Conservation (phyloP, 2,329 filamentous ascomycete genomes). For the Neoarthrinium moseri region DNA sequence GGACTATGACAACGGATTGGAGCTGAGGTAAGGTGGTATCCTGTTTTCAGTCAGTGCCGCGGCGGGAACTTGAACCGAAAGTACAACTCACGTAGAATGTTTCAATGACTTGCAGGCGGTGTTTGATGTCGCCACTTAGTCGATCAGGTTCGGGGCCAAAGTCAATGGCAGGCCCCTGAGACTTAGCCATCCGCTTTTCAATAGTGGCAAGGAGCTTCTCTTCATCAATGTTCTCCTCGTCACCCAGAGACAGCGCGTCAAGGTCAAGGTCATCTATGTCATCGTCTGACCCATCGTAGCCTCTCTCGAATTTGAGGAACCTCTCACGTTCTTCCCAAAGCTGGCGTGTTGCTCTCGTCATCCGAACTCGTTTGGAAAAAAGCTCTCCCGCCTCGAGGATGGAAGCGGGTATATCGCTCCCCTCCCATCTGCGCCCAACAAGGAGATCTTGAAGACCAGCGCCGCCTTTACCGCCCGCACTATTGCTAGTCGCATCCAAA, state of each 20-base stretch:
- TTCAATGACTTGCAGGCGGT: slow-evolving; percentile 75
- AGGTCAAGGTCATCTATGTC: slow-evolving; percentile 39
- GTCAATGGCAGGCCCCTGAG: slow-evolving; percentile 39
- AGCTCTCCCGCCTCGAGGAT: slow-evolving; percentile 93
- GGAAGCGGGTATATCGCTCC: slow-evolving; percentile 89
- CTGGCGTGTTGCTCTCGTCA: slow-evolving; percentile 87
- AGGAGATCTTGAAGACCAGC: slow-evolving; percentile 77
- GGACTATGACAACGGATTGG: slow-evolving; percentile 89
- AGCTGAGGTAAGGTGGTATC: slow-evolving; percentile 76
- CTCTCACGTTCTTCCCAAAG: slow-evolving; percentile 91
- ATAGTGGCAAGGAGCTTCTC: slow-evolving; percentile 38
- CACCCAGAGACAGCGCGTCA: slow-evolving; percentile 25
- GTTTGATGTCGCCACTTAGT: slow-evolving; percentile 55
- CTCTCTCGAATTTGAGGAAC: slow-evolving; percentile 89
- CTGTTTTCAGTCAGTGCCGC: slow-evolving; percentile 43
- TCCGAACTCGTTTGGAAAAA: slow-evolving; percentile 85
- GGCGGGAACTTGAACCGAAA: not conserved
- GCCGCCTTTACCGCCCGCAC: slow-evolving; percentile 82
- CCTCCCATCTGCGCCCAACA: slow-evolving; percentile 85
- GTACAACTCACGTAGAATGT: slow-evolving; percentile 72
- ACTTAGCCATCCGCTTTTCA: slow-evolving; percentile 40
- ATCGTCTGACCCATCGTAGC: slow-evolving; percentile 66
- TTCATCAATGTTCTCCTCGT: slow-evolving; percentile 30
- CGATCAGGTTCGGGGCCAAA: slow-evolving; percentile 48
- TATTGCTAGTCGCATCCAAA: slow-evolving; percentile 83